Percentiles rank a stretch among this genome's conserved stretches.
These are phyloP conservation scores for Omphalotus guepiniiformis DNA, from an alignment of 768 basidiomycete genomes.

Conservation along the genomic window DNA sequence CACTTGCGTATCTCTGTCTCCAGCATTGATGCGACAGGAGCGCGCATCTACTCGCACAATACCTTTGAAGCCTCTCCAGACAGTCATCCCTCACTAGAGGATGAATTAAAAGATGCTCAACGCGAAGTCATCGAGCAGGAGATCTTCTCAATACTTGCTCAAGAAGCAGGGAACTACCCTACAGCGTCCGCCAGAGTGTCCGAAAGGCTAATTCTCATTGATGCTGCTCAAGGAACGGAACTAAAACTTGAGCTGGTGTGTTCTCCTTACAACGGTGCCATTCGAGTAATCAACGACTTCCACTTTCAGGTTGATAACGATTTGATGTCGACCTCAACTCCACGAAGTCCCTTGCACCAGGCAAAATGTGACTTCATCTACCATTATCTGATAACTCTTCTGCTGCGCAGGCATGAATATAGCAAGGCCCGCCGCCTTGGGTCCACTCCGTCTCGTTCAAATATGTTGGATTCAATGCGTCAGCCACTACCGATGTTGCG, in stretches of 20 bases:
- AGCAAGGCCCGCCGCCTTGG: conserved; percentile 39
- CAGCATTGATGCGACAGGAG: conserved; percentile 29
- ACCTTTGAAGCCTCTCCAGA: conserved; percentile 17
- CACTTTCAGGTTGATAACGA: conserved; percentile 30
- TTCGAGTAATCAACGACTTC: too few species aligned
- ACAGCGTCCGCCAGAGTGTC: conserved; percentile 76
- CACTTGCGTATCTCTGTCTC: conserved; percentile 59
- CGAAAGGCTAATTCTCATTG: conserved; percentile 71
- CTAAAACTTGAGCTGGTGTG: conserved; percentile 69
- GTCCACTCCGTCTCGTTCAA: conserved; percentile 17
- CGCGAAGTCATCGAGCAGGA: conserved; percentile 77
- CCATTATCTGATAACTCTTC: conserved; percentile 55
- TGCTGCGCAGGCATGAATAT: conserved; percentile 55
- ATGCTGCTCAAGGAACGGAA: conserved; percentile 67
- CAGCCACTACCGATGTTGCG: conserved; percentile 54
- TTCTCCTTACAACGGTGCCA: neutral
- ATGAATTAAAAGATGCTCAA: conserved; percentile 54
- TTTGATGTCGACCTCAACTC: conserved; percentile 11
- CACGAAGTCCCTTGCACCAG: conserved; percentile 16
- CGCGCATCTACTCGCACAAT: conserved; percentile 33
- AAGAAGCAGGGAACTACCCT: conserved; percentile 71
- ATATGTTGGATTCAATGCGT: conserved; percentile 11
- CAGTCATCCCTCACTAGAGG: conserved; percentile 41
- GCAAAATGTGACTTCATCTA: conserved; percentile 67
- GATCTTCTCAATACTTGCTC: conserved; percentile 68